Evolutionary conservation across 257 asterid species (phyloP), one percentile per base, ranked within the genome.

Genomic region (Perilla frutescens): DNA sequence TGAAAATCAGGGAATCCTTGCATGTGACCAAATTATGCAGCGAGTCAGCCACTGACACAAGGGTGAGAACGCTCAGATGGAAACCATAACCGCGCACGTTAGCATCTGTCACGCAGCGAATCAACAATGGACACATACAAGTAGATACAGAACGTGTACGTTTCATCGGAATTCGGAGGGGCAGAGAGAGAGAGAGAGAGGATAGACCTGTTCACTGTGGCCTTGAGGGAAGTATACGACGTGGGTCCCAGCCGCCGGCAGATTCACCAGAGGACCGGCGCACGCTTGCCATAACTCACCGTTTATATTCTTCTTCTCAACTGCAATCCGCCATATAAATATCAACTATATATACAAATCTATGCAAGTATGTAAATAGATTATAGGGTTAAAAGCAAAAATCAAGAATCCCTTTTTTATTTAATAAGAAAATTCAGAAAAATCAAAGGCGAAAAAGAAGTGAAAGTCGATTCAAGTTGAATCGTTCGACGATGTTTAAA

Each of bases 181-280:
- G 2, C 40, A 43, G 43, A 29, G 51, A 37, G 50, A 32, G 45
- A 54, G 68, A 51, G 49, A 3, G 40, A 62, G 50, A 32, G 39
- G 15, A 14, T 15, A 47, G 32, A 91, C 97, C 97, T 92, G 97
- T 64, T 92, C 97, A 67, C 96, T 88, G 66, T 90, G 97, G 80
- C 97, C 97, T 80, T 92, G 97, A 41, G 97, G 97, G 45, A 92
- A 92, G 75, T 92, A 92, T 72, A 92, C 97, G 53, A 92, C 96
- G 88, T 90, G 96, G 87, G 97, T 92, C 96, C 97, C 97, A 75
- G 91, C 90, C 29, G 87, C 96, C 86, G 97, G 97, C 82, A 91
- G 61, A 80, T 88, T 87, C 36, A 88, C 93, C 86, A 90, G 88
- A 69, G 97, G 96, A 7, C 97, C 97, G 83, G 97, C 97, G 83